Evolutionary conservation across 1,139 yeast genomes (phyloP).

Genomic region (Suhomyces ambrosiae): DNA sequence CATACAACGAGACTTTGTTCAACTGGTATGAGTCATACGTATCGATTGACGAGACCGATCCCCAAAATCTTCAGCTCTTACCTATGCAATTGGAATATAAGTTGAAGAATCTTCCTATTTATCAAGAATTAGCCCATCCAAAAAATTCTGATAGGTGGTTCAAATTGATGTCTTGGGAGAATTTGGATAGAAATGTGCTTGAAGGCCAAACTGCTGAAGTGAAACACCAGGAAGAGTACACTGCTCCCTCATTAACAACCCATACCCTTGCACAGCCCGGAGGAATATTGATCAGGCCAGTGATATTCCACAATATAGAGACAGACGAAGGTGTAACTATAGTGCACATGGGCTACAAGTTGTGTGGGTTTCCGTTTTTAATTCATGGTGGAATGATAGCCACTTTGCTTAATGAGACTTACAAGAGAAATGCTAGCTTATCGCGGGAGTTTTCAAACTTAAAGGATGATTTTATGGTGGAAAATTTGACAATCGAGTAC

Average conservation of each 20-base stretch:
- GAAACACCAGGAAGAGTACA: slow-evolving; percentile 37
- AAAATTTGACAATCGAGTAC: slow-evolving; percentile 58
- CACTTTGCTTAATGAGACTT: slow-evolving; percentile 75
- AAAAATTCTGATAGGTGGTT: slow-evolving; percentile 44
- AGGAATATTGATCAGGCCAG: slow-evolving; percentile 74
- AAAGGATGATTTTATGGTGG: slow-evolving; percentile 49
- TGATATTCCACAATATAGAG: slow-evolving; percentile 60
- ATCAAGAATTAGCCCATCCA: slow-evolving; percentile 46
- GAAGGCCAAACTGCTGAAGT: slow-evolving; percentile 19
- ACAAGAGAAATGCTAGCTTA: slow-evolving; percentile 59
- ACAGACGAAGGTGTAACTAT: slow-evolving; percentile 66
- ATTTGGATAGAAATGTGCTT: slow-evolving; percentile 48
- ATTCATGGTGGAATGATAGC: slow-evolving; percentile 92
- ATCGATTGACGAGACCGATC: slow-evolving; percentile 25
- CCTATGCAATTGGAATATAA: slow-evolving; percentile 44
- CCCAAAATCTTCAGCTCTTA: slow-evolving; percentile 16
- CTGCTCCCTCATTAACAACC: slow-evolving; percentile 29
- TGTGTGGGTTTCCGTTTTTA: slow-evolving; percentile 86
- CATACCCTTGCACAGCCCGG: slow-evolving; percentile 61
- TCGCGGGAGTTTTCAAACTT: slow-evolving; percentile 30
- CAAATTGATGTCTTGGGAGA: slow-evolving; percentile 61
- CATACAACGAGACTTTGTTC: slow-evolving; percentile 40
- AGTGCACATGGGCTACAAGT: slow-evolving; percentile 73
- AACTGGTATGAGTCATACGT: slow-evolving; percentile 37
- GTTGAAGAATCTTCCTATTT: slow-evolving; percentile 55